Base-by-base conservation (phyloP, 345 rosid species). In the Corymbia maculata region DNA sequence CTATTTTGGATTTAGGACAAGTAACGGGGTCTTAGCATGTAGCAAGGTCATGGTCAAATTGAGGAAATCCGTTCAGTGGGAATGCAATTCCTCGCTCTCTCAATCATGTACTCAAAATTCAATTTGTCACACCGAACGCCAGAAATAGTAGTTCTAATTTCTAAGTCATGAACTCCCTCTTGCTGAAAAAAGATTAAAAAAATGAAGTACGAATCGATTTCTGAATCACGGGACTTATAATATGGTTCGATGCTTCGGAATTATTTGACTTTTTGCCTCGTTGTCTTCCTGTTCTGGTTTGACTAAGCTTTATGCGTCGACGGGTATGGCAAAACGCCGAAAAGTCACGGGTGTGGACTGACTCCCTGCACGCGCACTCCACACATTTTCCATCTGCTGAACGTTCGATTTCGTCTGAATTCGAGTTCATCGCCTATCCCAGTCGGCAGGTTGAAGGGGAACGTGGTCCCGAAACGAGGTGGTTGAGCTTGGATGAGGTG, bases 401-500 rank as follows among this genome's bases (percentile, higher is more conserved):
- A 12, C 30, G 16, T 61, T 0, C 30, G 68, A 61, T 26, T 3
- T 10, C 68, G 13, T 55, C 61, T 0, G 28, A 55, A 28, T 55
- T 55, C 0, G 28, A 55, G 0, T 55, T 36, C 42, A 36, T 36
- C 42, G 42, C 42, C 42, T 36, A 36, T 36, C 42, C 61, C 61
- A 12, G 61, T 12, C 61, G 61, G 13, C 28, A 1, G 61, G 28
- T 55, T 55, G 61, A 28, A 55, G 61, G 28, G 61, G 61, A 55
- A 55, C 22, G 0, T 22, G 13, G 17, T 9, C 0, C 28, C 12
- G 17, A 55, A 55, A 9, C 28, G 61, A 55, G 61, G 61, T 55
- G 12, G 13, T 55, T 22, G 0, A 1, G 28, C 61, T 55, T 28
- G 6, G 13, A 55, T 2, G 5, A 0, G 8, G 26, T 61, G 32